Evolutionary conservation across 441 rosid genomes (phyloP), one percentile per base, ranked within the genome.

Genomic region (Breynia disticha): DNA sequence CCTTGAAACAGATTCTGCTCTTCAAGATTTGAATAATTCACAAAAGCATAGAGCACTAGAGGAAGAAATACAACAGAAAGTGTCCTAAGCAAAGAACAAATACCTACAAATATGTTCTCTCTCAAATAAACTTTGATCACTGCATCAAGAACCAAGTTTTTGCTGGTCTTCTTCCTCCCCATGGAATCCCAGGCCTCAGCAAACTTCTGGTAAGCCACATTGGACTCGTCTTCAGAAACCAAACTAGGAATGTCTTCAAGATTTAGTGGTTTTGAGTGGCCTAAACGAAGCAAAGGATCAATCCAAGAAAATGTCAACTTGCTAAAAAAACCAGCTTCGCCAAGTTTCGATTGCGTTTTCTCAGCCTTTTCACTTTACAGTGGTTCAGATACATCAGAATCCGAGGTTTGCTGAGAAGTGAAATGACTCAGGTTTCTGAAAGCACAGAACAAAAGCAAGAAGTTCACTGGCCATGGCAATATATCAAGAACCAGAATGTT

Each of bases 281-380:
- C 98, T 60, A 69, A 52, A 0, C 73, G 61, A 56, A 90, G 91
- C 68, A 90, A 69, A 44, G 83, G 74, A 70, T 76, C 79, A 48
- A 85, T 70, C 95, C 98, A 90, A 44, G 95, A 85, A 70, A 90
- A 90, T 0, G 78, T 61, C 58, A 90, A 47, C 62, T 62, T 73
- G 66, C 85, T 80, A 65, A 84, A 56, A 55, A 83, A 82, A 18
- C 72, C 52, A 28, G 78, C 77, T 16, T 69, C 59, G 61, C 67
- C 63, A 32, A 85, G 63, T 52, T 57, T 63, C 9, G 76, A 68
- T 32, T 19, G 51, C 47, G 69, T 63, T 22, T 59, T 65, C 13
- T 35, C 67, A 17, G 57, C 64, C n/a, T 70, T 69, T 45, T 54
- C 70, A 4, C 39, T 61, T 55, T 81, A 62, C 3, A 87, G 37